Base-by-base conservation (phyloP, 768 basidiomycete genomes). In the Myochromella boudieri region DNA sequence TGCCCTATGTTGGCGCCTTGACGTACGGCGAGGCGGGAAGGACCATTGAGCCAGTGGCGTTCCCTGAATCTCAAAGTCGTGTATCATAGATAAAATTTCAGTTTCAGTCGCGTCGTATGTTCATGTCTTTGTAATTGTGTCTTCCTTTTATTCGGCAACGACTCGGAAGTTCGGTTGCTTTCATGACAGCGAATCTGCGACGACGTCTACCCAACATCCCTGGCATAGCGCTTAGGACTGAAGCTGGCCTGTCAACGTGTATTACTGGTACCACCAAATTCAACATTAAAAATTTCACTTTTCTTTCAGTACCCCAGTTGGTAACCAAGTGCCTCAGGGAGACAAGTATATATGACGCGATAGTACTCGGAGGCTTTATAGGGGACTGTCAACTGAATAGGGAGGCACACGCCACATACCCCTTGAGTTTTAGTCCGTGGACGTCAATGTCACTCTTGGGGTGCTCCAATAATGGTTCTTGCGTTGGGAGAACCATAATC, bases 1-100 rank as follows among this genome's bases (percentile, higher is more conserved):
- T 95, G 91, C 93, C 93, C 6, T 84, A 87, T 59, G 88, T 95
- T 15, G 93, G 93, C 15, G 55, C 82, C 34, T 75, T 94, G 38
- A 84, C 78, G 2, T 87, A 85, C 41, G 92, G 91, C 20, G 86
- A 90, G 62, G 90, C 82, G 21, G 74, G 68, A 32, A 69, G 64
- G 54, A 72, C 74, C 8, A 40, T 55, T 2, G 67, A 72, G 41
- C 55, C 68, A 20, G 56, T 72, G 34, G 62, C 59, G 17, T 75
- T 77, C 62, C 74, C 74, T 22, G 55, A 62, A 14, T 53, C 66
- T 31, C 70, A 71, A 55, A 53, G 60, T 17, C 71, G 73, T 57
- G 62, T 74, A 51, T 76, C 67, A 48, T 64, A 53, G 47, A 39
- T 36, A 6, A 42, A 26, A 42, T 21, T 37, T 27, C 27, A 41